A percentile compares a stretch with the other conserved stretches of the same genome.
Evolutionary conservation across 768 basidiomycete genomes (phyloP).

Genomic region (Boletus rubescentipes): DNA sequence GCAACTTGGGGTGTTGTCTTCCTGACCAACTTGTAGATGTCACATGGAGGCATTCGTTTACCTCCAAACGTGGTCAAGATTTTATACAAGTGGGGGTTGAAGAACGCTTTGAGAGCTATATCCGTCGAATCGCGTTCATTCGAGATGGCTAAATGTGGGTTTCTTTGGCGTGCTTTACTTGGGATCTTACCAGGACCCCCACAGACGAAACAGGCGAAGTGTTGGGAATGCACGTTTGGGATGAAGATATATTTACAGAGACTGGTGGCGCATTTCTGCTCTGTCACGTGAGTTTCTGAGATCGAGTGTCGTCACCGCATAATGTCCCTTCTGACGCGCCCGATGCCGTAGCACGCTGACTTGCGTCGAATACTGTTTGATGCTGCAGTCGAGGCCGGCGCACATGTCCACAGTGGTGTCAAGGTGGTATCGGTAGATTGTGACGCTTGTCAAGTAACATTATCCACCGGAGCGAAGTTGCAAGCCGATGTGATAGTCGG

Average conservation of each 20-base stretch:
- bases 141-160: constrained; percentile 30
- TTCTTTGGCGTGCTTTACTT: background rate
- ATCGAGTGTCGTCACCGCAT: background rate
- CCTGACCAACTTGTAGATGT: constrained; percentile 24
- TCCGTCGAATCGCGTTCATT: constrained; percentile 22
- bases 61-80: constrained; percentile 61
- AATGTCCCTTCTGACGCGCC: constrained; percentile 1
- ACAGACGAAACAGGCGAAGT: constrained; percentile 45
- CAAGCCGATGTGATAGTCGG: constrained; percentile 56
- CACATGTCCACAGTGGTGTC: constrained; percentile 42
- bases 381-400: constrained; percentile 48
- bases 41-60: constrained; percentile 43
- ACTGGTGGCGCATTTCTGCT: constrained; percentile 49
- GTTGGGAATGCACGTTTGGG: constrained; percentile 47
- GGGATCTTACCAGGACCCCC: constrained; percentile 6
- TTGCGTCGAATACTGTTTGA: constrained; percentile 48
- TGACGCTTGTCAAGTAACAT: constrained; percentile 34
- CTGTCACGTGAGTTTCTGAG: constrained; percentile 41
- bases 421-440: constrained; percentile 38
- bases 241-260: constrained; percentile 47
- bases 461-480: constrained; percentile 44
- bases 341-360: constrained; percentile 46
- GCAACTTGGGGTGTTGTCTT: background rate
- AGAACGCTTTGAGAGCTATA: constrained; percentile 40
- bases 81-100: constrained; percentile 55